Evolutionary conservation across 352 stramenopile genomes (phyloP).

Genomic region (Phytophthora ramorum): DNA sequence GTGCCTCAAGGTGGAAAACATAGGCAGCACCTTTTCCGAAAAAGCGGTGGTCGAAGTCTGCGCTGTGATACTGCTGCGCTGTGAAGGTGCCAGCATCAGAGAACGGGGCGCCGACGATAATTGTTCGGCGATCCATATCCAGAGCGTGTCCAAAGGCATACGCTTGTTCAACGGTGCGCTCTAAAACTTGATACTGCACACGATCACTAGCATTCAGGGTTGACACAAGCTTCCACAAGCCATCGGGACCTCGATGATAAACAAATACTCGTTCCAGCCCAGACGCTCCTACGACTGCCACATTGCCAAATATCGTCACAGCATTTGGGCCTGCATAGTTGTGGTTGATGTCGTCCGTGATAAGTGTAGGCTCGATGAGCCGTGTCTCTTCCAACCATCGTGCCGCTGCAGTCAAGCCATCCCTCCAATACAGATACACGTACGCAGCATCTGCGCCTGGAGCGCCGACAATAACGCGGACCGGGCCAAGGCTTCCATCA

Average conservation of each 20-base stretch:
- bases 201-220: slow-evolving; percentile 83
- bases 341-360: slow-evolving; percentile 51
- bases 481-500: slow-evolving; percentile 65
- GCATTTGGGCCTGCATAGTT: slow-evolving; percentile 71
- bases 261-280: slow-evolving; percentile 73
- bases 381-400: slow-evolving; percentile 59
- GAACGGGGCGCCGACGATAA: slow-evolving; percentile 91
- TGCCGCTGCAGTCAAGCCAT: slow-evolving; percentile 23
- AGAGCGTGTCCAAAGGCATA: slow-evolving; percentile 91
- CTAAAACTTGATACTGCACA: slow-evolving; percentile 80
- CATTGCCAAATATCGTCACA: slow-evolving; percentile 85
- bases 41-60: slow-evolving; percentile 61
- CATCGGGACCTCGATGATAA: slow-evolving; percentile 61
- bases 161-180: slow-evolving; percentile 78
- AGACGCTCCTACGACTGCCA: slow-evolving; percentile 91
- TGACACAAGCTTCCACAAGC: slow-evolving; percentile 60
- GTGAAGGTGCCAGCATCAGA: slow-evolving; percentile 76
- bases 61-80: slow-evolving; percentile 61
- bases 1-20: slow-evolving; percentile 77
- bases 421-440: slow-evolving; percentile 44
- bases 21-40: slow-evolving; percentile 81
- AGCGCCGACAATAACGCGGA: slow-evolving; percentile 74
- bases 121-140: slow-evolving; percentile 81
- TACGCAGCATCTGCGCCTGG: slow-evolving; percentile 65
- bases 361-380: slow-evolving; percentile 47